Conservation (phyloP, 495 filamentous ascomycete genomes). For the Penicillium canescens region DNA sequence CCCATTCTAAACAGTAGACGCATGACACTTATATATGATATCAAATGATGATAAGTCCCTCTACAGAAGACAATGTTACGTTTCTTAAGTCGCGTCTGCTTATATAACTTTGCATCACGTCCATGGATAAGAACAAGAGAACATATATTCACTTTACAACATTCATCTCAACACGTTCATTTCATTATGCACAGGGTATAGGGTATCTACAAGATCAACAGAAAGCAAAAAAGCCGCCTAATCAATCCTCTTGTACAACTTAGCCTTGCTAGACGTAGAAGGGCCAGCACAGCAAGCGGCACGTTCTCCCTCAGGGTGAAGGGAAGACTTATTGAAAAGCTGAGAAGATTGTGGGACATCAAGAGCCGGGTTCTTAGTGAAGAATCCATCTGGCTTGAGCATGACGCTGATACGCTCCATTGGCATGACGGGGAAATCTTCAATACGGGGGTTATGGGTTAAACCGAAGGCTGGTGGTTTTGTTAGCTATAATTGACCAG, state of each 20-base stretch:
- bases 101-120: too few species aligned
- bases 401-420: slow-evolving; percentile 60
- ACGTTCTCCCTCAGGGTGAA: slow-evolving; percentile 25
- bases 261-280: slow-evolving; percentile 29
- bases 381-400: slow-evolving; percentile 76
- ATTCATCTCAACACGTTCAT: neutral
- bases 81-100: too few species aligned
- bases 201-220: slow-evolving; percentile 7
- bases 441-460: slow-evolving; percentile 59
- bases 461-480: slow-evolving; percentile 52
- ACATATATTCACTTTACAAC: too few species aligned
- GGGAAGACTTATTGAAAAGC: slow-evolving; percentile 42
- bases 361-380: slow-evolving; percentile 70
- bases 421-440: slow-evolving; percentile 69
- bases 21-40: too few species aligned
- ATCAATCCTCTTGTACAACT: slow-evolving; percentile 40
- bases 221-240: slow-evolving; percentile 8
- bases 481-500: slow-evolving; percentile 1
- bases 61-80: too few species aligned
- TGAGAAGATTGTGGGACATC: slow-evolving; percentile 63
- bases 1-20: too few species aligned
- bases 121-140: too few species aligned
- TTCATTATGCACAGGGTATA: neutral
- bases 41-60: too few species aligned
- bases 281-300: slow-evolving; percentile 24